Evolutionary conservation across 1,139 yeast genomes (phyloP).

Genomic region (Yamadazyma trypodendri): DNA sequence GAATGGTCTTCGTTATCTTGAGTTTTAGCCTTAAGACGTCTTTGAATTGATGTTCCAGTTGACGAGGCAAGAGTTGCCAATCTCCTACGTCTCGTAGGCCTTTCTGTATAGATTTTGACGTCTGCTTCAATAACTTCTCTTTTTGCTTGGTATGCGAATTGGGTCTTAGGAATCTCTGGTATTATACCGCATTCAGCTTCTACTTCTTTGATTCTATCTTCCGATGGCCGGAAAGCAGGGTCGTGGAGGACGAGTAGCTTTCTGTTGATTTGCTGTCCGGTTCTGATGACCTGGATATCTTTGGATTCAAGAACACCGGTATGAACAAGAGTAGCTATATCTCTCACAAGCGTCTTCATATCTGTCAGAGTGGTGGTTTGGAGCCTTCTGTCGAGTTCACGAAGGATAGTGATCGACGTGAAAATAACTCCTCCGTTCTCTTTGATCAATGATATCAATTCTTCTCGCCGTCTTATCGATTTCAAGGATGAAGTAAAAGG

Average conservation of each 20-base stretch:
- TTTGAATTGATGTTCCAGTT: neutral
- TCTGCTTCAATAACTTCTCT: conserved; percentile 31
- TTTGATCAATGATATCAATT: conserved; percentile 34
- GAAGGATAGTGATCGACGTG: conserved; percentile 34
- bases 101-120: conserved; percentile 24
- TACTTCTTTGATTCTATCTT: conserved; percentile 26
- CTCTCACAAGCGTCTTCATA: conserved; percentile 47
- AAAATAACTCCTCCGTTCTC: conserved; percentile 43
- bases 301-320: conserved; percentile 27
- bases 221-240: conserved; percentile 27
- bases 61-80: conserved; percentile 5
- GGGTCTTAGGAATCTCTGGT: neutral
- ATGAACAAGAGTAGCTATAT: conserved; percentile 30
- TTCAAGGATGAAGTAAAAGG: conserved; percentile 16
- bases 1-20: neutral
- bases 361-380: conserved; percentile 43
- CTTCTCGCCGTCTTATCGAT: conserved; percentile 34
- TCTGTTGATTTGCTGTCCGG: conserved; percentile 32
- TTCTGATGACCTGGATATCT: conserved; percentile 25
- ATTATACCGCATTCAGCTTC: conserved; percentile 23
- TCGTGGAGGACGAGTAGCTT: conserved; percentile 34
- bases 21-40: neutral
- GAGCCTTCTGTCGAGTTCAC: conserved; percentile 34
- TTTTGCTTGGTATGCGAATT: conserved; percentile 1
- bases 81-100: conserved; percentile 12